phyloP scores from a whole-genome alignment of 2,329 filamentous ascomycete genomes.

The Lecanicillium sp. region DNA sequence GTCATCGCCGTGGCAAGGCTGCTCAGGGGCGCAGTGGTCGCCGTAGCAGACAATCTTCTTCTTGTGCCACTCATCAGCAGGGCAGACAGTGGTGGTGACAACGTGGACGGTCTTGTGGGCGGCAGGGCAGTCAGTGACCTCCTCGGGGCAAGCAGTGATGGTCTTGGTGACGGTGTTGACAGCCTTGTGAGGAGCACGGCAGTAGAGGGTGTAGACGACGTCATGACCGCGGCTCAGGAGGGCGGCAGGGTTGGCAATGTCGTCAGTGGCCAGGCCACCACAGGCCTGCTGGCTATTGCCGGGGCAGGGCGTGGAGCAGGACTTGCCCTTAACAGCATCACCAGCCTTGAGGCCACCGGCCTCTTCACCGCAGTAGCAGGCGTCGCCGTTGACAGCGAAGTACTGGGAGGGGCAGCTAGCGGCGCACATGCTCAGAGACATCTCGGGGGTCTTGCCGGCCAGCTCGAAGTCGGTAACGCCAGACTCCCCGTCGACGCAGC shows the following conservation, averaged over 20 bases:
- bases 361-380: conserved; percentile 17
- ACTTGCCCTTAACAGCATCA: conserved; percentile 2
- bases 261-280: conserved; percentile 6
- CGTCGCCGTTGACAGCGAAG: conserved; percentile 16
- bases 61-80: conserved; percentile 17
- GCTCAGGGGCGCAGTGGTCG: conserved; percentile 21
- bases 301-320: conserved; percentile 12
- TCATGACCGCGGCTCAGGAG: neutral
- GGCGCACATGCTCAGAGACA: conserved; percentile 18
- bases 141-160: conserved; percentile 20
- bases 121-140: conserved; percentile 16
- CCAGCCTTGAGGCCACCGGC: too few species aligned
- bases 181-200: conserved; percentile 9
- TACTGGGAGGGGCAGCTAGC: conserved; percentile 15
- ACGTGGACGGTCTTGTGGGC: conserved; percentile 13
- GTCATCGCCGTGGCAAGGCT: conserved; percentile 17
- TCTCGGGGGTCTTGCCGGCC: conserved; percentile 9
- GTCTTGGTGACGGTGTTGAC: conserved; percentile 17
- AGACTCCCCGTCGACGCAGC: conserved; percentile 19
- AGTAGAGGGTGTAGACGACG: conserved; percentile 11
- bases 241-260: conserved; percentile 2
- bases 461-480: conserved; percentile 17
- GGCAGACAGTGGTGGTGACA: conserved; percentile 15
- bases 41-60: conserved; percentile 28
- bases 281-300: conserved; percentile 11